These are phyloP conservation scores for Iris macrosiphon DNA, from an alignment of 106 monocot genomes.

Conservation along the genomic window DNA sequence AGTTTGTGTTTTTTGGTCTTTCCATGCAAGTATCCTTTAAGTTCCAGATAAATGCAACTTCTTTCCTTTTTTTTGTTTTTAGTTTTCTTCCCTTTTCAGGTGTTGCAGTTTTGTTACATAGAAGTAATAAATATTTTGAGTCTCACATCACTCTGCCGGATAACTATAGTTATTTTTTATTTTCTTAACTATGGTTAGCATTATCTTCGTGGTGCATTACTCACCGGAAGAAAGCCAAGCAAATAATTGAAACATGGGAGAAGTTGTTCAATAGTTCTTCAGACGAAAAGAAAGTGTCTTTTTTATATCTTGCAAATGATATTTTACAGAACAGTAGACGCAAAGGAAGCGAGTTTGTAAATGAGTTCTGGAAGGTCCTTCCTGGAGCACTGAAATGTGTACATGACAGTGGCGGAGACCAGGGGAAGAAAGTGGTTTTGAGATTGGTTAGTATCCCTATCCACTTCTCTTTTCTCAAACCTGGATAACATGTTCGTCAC, in stretches of 20 bases:
- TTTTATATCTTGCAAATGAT: slow-evolving; percentile 92
- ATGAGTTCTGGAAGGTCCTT: slow-evolving; percentile 97
- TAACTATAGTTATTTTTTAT: slow-evolving; percentile 1
- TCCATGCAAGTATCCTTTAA: too few species aligned
- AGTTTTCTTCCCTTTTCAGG: too few species aligned
- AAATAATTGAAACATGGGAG: slow-evolving; percentile 93
- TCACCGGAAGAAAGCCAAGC: slow-evolving; percentile 82
- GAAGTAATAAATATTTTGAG: too few species aligned
- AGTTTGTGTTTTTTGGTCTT: too few species aligned
- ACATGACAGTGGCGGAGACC: slow-evolving; percentile 54
- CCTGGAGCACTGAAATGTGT: slow-evolving; percentile 65
- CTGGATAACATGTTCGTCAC: too few species aligned
- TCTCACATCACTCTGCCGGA: too few species aligned
- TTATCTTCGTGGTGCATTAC: slow-evolving; percentile 91
- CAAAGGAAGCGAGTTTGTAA: slow-evolving; percentile 92
- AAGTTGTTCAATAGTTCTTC: slow-evolving; percentile 60
- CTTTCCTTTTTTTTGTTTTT: too few species aligned
- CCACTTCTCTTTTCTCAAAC: too few species aligned
- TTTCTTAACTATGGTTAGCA: slow-evolving; percentile 51
- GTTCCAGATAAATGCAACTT: too few species aligned
- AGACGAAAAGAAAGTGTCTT: slow-evolving; percentile 63
- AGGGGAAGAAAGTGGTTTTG: slow-evolving; percentile 62
- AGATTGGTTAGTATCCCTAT: slow-evolving; percentile 88
- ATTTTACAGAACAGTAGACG: slow-evolving; percentile 94
- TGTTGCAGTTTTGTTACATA: too few species aligned